Percentiles rank a stretch among this genome's conserved stretches.
phyloP scores from a whole-genome alignment of 2,329 filamentous ascomycete species.

The Colletotrichum phormii region DNA sequence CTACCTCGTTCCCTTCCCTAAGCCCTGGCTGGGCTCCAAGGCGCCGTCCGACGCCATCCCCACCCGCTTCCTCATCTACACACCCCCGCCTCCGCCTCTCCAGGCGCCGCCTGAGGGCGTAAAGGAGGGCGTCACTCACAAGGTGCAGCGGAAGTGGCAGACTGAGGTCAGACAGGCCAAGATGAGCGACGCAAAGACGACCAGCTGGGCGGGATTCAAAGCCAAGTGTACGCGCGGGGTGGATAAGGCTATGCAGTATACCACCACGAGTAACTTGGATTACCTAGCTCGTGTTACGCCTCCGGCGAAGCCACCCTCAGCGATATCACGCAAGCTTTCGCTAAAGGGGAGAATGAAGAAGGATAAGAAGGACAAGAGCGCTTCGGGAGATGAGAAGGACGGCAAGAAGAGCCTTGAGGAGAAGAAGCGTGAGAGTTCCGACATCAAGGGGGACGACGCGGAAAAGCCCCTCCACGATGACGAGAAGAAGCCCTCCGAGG shows the following conservation, averaged over 20 bases:
- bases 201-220: slow-evolving; percentile 33
- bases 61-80: slow-evolving; percentile 29
- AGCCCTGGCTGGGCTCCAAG: slow-evolving; percentile 26
- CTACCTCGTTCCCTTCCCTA: slow-evolving; percentile 32
- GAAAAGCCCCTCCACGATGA: not conserved
- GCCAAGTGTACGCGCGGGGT: slow-evolving; percentile 29
- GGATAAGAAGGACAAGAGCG: slow-evolving; percentile 23
- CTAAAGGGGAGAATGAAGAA: slow-evolving; percentile 26
- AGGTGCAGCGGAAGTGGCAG: slow-evolving; percentile 35
- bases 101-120: slow-evolving; percentile 32
- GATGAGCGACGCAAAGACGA: slow-evolving; percentile 31
- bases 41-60: slow-evolving; percentile 17
- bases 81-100: slow-evolving; percentile 29
- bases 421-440: not conserved
- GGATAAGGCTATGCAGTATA: slow-evolving; percentile 34
- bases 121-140: slow-evolving; percentile 31
- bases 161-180: slow-evolving; percentile 28
- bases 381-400: slow-evolving; percentile 3
- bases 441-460: not conserved
- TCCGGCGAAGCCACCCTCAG: slow-evolving; percentile 2
- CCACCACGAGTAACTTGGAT: slow-evolving; percentile 30
- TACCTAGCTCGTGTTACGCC: slow-evolving; percentile 29
- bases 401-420: slow-evolving; percentile 16
- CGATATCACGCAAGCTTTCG: slow-evolving; percentile 16
- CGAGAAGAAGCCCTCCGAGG: not conserved